Conservation (phyloP, 257 asterid genomes). For the Solanum peruvianum region DNA sequence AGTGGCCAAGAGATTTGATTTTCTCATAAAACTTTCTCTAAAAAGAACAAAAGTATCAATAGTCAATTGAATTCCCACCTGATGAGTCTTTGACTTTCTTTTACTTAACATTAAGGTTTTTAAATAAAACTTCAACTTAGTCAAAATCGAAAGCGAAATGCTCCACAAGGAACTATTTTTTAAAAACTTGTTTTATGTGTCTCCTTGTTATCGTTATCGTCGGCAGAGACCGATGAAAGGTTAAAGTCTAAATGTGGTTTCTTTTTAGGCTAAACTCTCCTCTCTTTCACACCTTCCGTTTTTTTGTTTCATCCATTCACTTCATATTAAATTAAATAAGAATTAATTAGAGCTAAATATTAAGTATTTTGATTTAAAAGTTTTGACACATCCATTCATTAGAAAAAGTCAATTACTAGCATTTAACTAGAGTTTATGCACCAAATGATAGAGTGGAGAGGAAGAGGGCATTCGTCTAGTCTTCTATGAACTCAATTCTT, state of each 20-base stretch:
- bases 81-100: background rate
- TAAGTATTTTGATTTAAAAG: background rate
- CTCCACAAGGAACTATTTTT: background rate
- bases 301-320: background rate
- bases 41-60: background rate
- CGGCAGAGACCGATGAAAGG: background rate
- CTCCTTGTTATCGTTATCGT: background rate
- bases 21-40: background rate
- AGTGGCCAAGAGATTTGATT: background rate
- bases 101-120: background rate
- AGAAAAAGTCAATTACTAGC: background rate
- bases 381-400: background rate
- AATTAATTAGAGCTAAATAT: background rate
- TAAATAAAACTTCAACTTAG: background rate
- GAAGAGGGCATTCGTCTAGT: background rate
- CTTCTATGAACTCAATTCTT: background rate
- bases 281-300: background rate
- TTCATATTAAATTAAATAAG: background rate
- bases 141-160: background rate
- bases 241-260: background rate
- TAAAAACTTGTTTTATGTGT: background rate
- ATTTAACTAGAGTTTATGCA: no score
- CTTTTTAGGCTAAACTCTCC: background rate
- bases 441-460: no score
- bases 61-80: background rate